Evolutionary conservation across 805 yeast species (phyloP).

Genomic region (Kurtzmaniella cleridarum): DNA sequence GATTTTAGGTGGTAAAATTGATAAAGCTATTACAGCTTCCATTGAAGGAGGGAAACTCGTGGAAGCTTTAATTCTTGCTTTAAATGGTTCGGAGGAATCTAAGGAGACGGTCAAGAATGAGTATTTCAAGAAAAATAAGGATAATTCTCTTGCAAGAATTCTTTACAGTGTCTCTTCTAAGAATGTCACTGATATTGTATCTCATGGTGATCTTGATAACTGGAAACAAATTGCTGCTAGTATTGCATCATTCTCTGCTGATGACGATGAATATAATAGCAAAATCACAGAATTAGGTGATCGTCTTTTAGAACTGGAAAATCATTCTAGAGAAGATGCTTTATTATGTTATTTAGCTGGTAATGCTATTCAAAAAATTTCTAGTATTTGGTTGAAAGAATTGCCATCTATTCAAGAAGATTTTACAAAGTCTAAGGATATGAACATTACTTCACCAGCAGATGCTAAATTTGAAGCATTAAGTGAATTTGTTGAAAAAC

Average conservation of each 20-base stretch:
- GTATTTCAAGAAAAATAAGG: conserved; percentile 57
- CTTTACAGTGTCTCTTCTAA: conserved; percentile 58
- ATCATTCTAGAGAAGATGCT: conserved; percentile 60
- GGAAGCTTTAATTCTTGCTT: conserved; percentile 81
- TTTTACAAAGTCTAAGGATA: conserved; percentile 42
- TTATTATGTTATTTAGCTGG: conserved; percentile 76
- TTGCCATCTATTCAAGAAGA: conserved; percentile 36
- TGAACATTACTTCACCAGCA: conserved; percentile 50
- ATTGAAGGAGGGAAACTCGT: conserved; percentile 55
- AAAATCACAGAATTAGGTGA: conserved; percentile 71
- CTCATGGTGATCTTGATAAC: conserved; percentile 66
- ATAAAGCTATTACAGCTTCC: conserved; percentile 63
- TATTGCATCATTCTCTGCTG: conserved; percentile 50
- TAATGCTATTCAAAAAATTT: conserved; percentile 69
- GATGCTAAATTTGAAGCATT: conserved; percentile 83
- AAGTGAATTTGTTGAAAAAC: conserved; percentile 77
- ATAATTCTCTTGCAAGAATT: conserved; percentile 62
- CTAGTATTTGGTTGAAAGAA: conserved; percentile 82
- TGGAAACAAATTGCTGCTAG: conserved; percentile 84
- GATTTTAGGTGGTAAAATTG: conserved; percentile 57
- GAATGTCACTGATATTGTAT: conserved; percentile 63
- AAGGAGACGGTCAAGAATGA: conserved; percentile 66
- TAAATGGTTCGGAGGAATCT: conserved; percentile 54
- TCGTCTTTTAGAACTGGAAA: conserved; percentile 47
- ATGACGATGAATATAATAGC: conserved; percentile 43